A percentile compares a stretch with the other conserved stretches of the same genome.
phyloP scores from a whole-genome alignment of 2,329 filamentous ascomycete genomes.

The Scedosporium minutisporum region DNA sequence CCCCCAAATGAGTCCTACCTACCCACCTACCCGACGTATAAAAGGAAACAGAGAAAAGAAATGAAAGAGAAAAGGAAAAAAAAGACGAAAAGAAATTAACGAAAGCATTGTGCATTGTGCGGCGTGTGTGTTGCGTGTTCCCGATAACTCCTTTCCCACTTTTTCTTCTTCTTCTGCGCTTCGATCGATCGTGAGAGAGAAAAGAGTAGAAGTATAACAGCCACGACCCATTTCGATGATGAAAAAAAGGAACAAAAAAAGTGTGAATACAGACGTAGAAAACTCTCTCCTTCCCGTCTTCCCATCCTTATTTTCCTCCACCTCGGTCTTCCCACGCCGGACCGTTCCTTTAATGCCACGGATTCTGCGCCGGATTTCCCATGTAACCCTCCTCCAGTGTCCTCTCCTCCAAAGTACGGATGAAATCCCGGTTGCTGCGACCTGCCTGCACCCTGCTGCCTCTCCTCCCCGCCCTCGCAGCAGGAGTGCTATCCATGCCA shows the following conservation, averaged over 20 bases:
- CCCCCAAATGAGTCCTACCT: not conserved
- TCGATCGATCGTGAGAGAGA: slow-evolving; percentile 7
- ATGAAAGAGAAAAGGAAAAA: slow-evolving; percentile 1
- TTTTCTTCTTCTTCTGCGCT: not conserved
- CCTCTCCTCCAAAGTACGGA: slow-evolving; percentile 86
- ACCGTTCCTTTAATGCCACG: slow-evolving; percentile 52
- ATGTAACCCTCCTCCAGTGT: slow-evolving; percentile 90
- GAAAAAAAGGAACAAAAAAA: not conserved
- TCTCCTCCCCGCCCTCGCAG: slow-evolving; percentile 55
- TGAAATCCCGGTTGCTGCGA: slow-evolving; percentile 72
- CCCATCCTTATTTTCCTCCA: not conserved
- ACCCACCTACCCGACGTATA: not conserved
- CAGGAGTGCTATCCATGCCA: slow-evolving; percentile 47
- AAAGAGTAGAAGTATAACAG: slow-evolving; percentile 4
- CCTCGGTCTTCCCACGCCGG: not conserved
- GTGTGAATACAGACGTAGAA: not conserved
- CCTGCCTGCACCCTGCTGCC: slow-evolving; percentile 61
- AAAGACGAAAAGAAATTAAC: slow-evolving; percentile 1
- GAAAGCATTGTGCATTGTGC: slow-evolving; percentile 3
- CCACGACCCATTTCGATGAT: slow-evolving; percentile 5
- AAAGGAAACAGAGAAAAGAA: not conserved
- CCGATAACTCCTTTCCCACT: not conserved
- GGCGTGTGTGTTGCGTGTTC: not conserved
- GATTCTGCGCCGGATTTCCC: slow-evolving; percentile 45
- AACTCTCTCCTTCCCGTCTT: not conserved